A percentile compares a stretch with the other conserved stretches of the same genome.
Conservation (phyloP, 2,329 filamentous ascomycete species). For the Scedosporium dehoogii region DNA sequence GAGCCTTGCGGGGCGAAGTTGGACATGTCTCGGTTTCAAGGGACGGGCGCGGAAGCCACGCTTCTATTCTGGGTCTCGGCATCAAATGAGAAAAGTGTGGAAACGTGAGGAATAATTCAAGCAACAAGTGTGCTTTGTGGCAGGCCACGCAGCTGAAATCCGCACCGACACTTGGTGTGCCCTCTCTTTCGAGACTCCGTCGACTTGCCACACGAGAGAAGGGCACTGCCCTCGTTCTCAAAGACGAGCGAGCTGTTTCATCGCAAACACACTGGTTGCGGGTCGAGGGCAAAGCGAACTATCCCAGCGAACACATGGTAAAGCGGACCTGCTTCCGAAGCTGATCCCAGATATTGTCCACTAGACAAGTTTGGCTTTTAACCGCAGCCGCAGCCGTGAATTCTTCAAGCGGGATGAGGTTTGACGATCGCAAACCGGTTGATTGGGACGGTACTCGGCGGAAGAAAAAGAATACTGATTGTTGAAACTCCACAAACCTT, state of each 20-base stretch:
- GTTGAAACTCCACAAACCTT: conserved; percentile 56
- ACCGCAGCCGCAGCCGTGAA: neutral
- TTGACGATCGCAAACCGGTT: neutral
- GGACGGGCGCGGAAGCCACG: no score
- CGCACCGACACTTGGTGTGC: no score
- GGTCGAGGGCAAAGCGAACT: neutral
- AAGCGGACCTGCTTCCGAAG: neutral
- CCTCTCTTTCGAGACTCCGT: no score
- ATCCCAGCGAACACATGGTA: neutral
- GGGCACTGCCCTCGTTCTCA: no score
- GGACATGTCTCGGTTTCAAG: no score
- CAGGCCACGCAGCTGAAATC: no score
- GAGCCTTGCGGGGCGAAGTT: no score
- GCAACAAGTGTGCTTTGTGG: no score
- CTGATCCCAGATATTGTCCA: neutral
- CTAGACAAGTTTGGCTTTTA: neutral
- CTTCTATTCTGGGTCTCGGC: no score
- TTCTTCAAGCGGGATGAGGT: neutral
- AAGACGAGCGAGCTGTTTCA: neutral
- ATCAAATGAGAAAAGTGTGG: no score
- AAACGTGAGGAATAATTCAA: no score
- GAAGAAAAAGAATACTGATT: neutral
- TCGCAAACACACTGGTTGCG: neutral
- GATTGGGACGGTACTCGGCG: neutral
- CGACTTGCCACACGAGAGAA: no score